phyloP scores from a whole-genome alignment of 495 filamentous ascomycete genomes.

The Penicillium arizonense region DNA sequence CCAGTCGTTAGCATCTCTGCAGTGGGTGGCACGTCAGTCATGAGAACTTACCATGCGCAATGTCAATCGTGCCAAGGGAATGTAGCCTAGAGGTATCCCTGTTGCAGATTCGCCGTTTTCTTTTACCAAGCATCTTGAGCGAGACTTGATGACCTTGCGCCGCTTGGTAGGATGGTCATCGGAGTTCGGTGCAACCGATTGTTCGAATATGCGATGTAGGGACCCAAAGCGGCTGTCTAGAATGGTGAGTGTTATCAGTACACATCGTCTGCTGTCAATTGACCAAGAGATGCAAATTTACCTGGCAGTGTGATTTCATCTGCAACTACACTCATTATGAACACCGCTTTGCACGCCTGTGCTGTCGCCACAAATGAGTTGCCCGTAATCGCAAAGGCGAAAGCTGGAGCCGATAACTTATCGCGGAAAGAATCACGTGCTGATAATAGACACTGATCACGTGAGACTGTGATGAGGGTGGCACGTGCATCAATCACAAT shows the following conservation, averaged over 20 bases:
- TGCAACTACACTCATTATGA: conserved; percentile 27
- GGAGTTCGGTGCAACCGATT: conserved; percentile 6
- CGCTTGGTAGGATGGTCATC: conserved; percentile 33
- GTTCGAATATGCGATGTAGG: conserved; percentile 24
- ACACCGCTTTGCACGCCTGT: neutral
- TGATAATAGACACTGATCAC: neutral
- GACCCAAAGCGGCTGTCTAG: conserved; percentile 26
- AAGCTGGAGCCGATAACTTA: neutral
- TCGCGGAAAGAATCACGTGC: neutral
- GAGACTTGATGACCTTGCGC: conserved; percentile 28
- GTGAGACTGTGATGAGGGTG: too few relatives aligned
- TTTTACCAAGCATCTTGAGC: conserved; percentile 18
- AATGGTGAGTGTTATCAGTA: conserved; percentile 10
- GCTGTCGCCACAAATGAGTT: conserved; percentile 3
- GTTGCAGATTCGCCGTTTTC: conserved; percentile 17
- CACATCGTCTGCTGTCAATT: neutral
- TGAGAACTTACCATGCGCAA: conserved; percentile 31
- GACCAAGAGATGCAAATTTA: neutral
- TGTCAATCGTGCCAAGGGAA: conserved; percentile 35
- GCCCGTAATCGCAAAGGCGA: neutral
- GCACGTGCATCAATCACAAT: too few relatives aligned
- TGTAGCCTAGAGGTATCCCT: conserved; percentile 31
- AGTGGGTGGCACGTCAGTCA: neutral
- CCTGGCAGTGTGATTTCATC: conserved; percentile 24
- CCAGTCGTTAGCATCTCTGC: conserved; percentile 7